Evolutionary conservation across 2,329 filamentous ascomycete species (phyloP).

Genomic region (Sporothrix schenckii): DNA sequence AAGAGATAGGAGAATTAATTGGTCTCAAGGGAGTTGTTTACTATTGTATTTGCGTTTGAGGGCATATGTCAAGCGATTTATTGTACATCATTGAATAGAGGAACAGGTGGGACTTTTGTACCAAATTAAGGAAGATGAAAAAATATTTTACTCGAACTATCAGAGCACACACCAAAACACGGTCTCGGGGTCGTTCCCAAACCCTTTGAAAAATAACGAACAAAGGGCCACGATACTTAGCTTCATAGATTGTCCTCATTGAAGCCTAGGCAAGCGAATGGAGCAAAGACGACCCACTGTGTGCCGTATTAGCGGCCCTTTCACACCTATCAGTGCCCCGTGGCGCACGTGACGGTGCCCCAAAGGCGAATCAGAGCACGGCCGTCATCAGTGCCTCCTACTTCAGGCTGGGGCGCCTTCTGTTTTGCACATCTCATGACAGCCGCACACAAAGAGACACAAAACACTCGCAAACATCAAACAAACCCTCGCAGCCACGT

Average conservation of each 20-base stretch:
- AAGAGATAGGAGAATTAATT: neutral
- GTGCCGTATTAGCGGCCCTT: neutral
- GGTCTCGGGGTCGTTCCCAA: neutral
- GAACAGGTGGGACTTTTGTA: neutral
- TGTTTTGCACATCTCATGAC: slow-evolving; percentile 25
- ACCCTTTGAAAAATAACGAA: neutral
- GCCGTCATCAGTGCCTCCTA: slow-evolving; percentile 12
- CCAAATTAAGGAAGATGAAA: neutral
- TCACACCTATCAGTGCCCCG: neutral
- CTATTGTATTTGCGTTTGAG: neutral
- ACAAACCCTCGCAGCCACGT: too few species aligned
- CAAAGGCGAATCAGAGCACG: slow-evolving; percentile 23
- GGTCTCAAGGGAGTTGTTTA: neutral
- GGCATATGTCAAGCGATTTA: slow-evolving; percentile 18
- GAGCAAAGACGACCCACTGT: neutral
- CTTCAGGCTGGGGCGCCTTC: slow-evolving; percentile 19
- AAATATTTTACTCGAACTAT: neutral
- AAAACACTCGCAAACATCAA: slow-evolving; percentile 4
- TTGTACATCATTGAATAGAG: slow-evolving; percentile 12
- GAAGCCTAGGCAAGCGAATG: slow-evolving; percentile 1
- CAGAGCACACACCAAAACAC: neutral
- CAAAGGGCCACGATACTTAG: neutral
- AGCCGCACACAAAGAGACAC: neutral
- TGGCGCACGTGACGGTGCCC: slow-evolving; percentile 15
- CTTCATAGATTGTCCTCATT: slow-evolving; percentile 10